These are phyloP conservation scores for Pythium volutum DNA, from an alignment of 352 stramenopile species.

Conservation along the genomic window DNA sequence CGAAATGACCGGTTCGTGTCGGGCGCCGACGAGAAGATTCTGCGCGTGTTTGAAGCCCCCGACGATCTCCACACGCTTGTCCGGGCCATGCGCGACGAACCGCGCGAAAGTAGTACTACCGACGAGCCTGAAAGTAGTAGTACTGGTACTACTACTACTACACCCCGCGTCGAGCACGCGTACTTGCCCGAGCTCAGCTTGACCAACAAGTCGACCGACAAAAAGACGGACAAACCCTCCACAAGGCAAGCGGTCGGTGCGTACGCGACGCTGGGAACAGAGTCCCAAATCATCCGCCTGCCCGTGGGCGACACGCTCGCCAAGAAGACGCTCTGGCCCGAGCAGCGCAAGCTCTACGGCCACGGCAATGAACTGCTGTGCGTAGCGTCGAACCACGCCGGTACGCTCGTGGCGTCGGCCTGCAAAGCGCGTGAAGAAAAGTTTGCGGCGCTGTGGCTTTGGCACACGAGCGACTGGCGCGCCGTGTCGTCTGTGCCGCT, in stretches of 20 bases:
- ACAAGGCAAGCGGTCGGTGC: conserved; percentile 9
- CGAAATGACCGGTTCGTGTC: conserved; percentile 65
- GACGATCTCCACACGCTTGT: conserved; percentile 41
- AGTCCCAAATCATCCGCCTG: conserved; percentile 23
- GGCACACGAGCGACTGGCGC: conserved; percentile 57
- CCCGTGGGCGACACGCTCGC: conserved; percentile 60
- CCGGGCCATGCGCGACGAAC: conserved; percentile 19
- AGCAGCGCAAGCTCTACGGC: conserved; percentile 74
- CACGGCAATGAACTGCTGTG: conserved; percentile 79
- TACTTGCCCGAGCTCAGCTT: conserved; percentile 74
- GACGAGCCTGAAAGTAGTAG: not conserved
- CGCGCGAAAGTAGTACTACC: not conserved
- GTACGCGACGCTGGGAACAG: conserved; percentile 29
- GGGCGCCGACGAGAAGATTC: conserved; percentile 80
- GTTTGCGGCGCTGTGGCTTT: conserved; percentile 62
- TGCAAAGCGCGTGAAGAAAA: conserved; percentile 77
- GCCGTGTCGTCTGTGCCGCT: conserved; percentile 38
- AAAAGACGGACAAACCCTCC: not conserved
- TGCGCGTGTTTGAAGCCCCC: conserved; percentile 73
- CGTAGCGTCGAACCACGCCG: conserved; percentile 49
- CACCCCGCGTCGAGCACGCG: conserved; percentile 40
- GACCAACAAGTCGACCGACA: conserved; percentile 56
- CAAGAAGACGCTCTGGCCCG: conserved; percentile 73
- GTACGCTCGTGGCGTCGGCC: conserved; percentile 54
- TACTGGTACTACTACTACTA: not conserved